Evolutionary conservation across 108 stramenopile species (phyloP), one percentile per base, ranked within the genome.

Genomic region (Cylindrotheca fusiformis): DNA sequence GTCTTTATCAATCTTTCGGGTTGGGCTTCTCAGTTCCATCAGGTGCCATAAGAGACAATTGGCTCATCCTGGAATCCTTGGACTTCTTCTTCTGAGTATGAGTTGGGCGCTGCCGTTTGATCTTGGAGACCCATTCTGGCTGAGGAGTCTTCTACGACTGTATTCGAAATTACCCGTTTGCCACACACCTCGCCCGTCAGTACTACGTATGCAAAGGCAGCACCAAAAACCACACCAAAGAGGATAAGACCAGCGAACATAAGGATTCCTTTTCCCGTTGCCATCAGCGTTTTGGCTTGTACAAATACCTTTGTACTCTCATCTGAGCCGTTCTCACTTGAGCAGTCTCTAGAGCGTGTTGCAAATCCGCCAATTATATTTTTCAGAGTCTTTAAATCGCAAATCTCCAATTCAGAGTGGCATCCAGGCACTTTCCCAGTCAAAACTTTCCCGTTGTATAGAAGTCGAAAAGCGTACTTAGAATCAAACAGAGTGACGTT

Each of bases 381-480:
- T 14, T 74, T 47, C 27, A 90, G 60, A 10, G 74, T 52, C 5
- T 49, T 36, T 2, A 71, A 56, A 75, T 87, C 89, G 48, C 89
- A 91, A 52, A 91, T 58, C 1, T 91, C 84, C 1, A 49, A 26
- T 32, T 68, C 77, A 3, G 31, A 36, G 2, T 54, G 68, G 62
- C 89, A 91, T 14, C 69, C 80, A 31, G 80, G 69, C 51, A 91
- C 75, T 25, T 46, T 36, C 6, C 63, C 61, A 22, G 90, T 92
- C 65, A 84, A 57, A 0, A 86, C 81, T 23, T 78, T 41, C 8
- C 90, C 90, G 69, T 92, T 87, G 75, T 92, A 85, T 19, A 92
- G 41, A 10, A 92, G 51, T 51, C 90, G 87, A 75, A 92, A 88
- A 24, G 83, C 84, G 65, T 63, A 77, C 12, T 72, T 58, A 1